Evolutionary conservation across 1,139 yeast species (phyloP), one percentile per base, ranked within the genome.

Genomic region (Hanseniaspora gamundiae): DNA sequence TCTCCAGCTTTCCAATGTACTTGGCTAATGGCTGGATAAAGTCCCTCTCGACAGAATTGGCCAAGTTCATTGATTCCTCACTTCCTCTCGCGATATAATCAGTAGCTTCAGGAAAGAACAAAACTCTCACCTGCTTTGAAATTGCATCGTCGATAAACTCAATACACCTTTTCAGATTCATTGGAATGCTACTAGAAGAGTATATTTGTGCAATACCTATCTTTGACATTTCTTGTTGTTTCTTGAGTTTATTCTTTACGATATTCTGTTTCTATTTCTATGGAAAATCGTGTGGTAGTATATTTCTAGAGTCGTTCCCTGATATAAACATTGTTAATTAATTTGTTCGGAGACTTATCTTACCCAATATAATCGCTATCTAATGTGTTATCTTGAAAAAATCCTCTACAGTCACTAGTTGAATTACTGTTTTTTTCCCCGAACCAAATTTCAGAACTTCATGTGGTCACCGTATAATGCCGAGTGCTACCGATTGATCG

Each of bases 21-120:
- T 61, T 46, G 47, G 70, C 74, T 35, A 87, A 68, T 13, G 67
- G 63, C 1, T 62, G 65, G 2, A 80, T 73, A 48, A 58, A 59
- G 4, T 29, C 35, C 1, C 50, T 48, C 14, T 55, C 50, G 2
- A 30, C 36, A 2, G 73, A 53, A 35, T 68, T 59, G 0, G 82
- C 86, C 27, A 88, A 65, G 29, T 65, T 54, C 43, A 71, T 66
- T 1, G 94, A 80, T 51, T 85, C 88, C 1, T 60, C 60, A 1
- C 93, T 78, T 50, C 78, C 74, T 40, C 75, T 68, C 3, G 94
- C 81, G 38, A 91, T 71, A 59, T 86, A 91, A 57, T 91, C 97
- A 1, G 91, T 73, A 0, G 97, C 97, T 59, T 91, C 98, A 1
- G 97, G 97, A 38, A 91, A 70, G 57, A 88, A 87, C 9, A 88